These are phyloP conservation scores for Fusarium sp. DNA, from an alignment of 2,329 filamentous ascomycete species.

Conservation along the genomic window DNA sequence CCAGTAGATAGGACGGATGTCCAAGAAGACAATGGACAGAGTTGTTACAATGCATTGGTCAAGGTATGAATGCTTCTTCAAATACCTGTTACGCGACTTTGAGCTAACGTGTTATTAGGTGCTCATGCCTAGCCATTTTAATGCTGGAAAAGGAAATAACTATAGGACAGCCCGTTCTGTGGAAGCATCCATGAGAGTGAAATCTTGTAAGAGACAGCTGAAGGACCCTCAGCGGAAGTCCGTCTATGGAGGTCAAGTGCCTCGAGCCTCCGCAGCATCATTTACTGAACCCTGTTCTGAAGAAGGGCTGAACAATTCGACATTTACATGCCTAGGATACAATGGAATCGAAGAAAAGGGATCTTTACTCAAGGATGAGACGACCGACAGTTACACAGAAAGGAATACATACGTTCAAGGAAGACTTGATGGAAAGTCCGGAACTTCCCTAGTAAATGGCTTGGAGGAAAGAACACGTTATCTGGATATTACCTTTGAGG, in stretches of 20 bases:
- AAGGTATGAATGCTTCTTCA: slow-evolving; percentile 10
- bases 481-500: neutral
- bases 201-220: slow-evolving; percentile 1
- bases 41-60: neutral
- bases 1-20: neutral
- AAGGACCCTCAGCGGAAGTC: slow-evolving; percentile 1
- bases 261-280: neutral
- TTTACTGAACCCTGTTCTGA: neutral
- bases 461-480: neutral
- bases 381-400: neutral
- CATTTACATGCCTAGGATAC: neutral
- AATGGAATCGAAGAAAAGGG: neutral
- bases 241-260: slow-evolving; percentile 8
- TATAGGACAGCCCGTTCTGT: neutral
- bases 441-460: neutral
- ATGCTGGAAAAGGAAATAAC: neutral
- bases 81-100: neutral
- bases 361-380: neutral
- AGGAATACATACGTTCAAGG: slow-evolving; percentile 16
- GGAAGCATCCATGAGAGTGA: neutral
- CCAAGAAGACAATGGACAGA: neutral
- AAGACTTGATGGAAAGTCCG: neutral
- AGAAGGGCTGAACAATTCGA: neutral
- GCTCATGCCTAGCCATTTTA: neutral
- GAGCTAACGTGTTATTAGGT: neutral